These are phyloP conservation scores for Geranium rotundifolium DNA, from an alignment of 345 rosid species.

Conservation along the genomic window DNA sequence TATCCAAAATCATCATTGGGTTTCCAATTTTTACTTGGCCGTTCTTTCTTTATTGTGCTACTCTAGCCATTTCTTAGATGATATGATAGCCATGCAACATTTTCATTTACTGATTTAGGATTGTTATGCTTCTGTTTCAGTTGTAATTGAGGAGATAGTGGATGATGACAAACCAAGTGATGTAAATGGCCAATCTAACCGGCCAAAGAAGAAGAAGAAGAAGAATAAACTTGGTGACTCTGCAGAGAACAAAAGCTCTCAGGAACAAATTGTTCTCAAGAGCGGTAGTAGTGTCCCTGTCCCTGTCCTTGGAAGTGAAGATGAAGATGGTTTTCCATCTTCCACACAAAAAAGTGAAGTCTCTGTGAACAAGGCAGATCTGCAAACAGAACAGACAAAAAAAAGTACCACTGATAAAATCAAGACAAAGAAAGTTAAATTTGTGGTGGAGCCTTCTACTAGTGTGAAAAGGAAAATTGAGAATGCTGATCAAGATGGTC, in stretches of 20 bases:
- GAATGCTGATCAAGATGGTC: slow-evolving; percentile 38
- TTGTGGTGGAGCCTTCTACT: slow-evolving; percentile 18
- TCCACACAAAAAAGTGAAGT: slow-evolving; percentile 18
- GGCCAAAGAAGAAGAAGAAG: slow-evolving; percentile 34
- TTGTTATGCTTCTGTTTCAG: neutral
- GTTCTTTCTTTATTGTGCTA: too few species aligned
- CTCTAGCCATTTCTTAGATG: too few species aligned
- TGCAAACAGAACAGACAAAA: slow-evolving; percentile 15
- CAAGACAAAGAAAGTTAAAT: slow-evolving; percentile 24
- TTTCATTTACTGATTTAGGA: too few species aligned
- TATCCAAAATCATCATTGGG: too few species aligned
- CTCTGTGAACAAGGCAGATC: slow-evolving; percentile 13
- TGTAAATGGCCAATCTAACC: slow-evolving; percentile 30
- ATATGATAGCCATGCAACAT: too few species aligned
- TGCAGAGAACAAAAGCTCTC: slow-evolving; percentile 19
- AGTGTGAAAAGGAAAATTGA: slow-evolving; percentile 57
- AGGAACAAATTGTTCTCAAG: slow-evolving; percentile 31
- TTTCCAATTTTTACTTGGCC: too few species aligned
- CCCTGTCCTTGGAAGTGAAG: slow-evolving; percentile 62
- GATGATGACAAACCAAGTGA: slow-evolving; percentile 52
- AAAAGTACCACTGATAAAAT: slow-evolving; percentile 11
- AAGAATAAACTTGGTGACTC: slow-evolving; percentile 17
- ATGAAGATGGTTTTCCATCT: slow-evolving; percentile 87
- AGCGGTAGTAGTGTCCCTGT: slow-evolving; percentile 16
- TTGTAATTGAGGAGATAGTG: slow-evolving; percentile 58